These are phyloP conservation scores for Wickerhamia fluorescens DNA, from an alignment of 805 yeast genomes.

Conservation along the genomic window DNA sequence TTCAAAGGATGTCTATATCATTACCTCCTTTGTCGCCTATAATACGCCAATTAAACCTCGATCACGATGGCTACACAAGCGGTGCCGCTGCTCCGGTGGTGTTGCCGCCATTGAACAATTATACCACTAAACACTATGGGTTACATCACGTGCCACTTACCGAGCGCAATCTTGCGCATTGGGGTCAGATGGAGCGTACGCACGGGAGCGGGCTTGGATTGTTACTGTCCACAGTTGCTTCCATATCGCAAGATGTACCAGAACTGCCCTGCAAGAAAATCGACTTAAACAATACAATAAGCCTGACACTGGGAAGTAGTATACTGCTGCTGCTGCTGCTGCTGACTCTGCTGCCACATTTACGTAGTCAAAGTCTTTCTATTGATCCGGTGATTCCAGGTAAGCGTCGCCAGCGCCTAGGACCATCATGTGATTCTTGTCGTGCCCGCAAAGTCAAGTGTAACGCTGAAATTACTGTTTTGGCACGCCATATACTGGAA, in stretches of 20 bases:
- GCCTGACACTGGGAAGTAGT: too few relatives aligned
- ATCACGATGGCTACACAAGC: not conserved
- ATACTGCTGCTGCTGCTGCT: too few relatives aligned
- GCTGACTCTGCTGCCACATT: too few relatives aligned
- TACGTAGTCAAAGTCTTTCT: not conserved
- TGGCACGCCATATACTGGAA: too few relatives aligned
- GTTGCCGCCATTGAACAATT: slow-evolving; percentile 5
- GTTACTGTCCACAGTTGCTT: slow-evolving; percentile 6
- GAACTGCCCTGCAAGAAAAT: too few relatives aligned
- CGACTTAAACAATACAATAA: too few relatives aligned
- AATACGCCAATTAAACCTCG: slow-evolving; percentile 3
- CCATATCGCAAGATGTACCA: too few relatives aligned
- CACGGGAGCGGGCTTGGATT: slow-evolving; percentile 6
- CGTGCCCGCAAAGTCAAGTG: slow-evolving; percentile 66
- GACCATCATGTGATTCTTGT: slow-evolving; percentile 72
- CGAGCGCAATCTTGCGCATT: slow-evolving; percentile 11
- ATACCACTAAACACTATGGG: slow-evolving; percentile 4
- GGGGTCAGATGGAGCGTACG: slow-evolving; percentile 6
- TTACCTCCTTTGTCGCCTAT: slow-evolving; percentile 7
- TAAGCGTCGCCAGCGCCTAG: slow-evolving; percentile 53
- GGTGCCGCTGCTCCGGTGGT: slow-evolving; percentile 2
- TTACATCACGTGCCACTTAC: slow-evolving; percentile 7
- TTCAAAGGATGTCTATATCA: slow-evolving; percentile 3
- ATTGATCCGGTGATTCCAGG: not conserved
- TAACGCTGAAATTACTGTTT: slow-evolving; percentile 52